Base-by-base conservation (phyloP, 2,329 filamentous ascomycete species). In the Colletotrichum noveboracense region DNA sequence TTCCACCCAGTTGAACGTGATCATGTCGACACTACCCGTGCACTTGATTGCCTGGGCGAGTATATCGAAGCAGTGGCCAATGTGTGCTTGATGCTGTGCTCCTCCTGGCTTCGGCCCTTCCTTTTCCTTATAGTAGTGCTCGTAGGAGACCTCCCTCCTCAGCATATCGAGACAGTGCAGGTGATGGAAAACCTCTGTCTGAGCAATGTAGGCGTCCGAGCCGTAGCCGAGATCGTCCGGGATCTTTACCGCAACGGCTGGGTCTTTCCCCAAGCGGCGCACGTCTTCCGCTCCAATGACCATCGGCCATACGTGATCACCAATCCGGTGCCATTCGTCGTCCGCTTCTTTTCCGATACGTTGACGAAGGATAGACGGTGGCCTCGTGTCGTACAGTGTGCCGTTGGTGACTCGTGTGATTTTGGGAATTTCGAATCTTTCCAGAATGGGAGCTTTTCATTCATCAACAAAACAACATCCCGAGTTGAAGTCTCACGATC, bases 91-190 rank as follows among this genome's bases (percentile, higher is more conserved):
- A 52, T 72, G 70, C n/a, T 68, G 70, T 2, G 55, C 55, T 6
- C 70, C 64, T 62, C 70, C 70, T 16, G 70, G 70, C 36, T 43
- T 60, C 13, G 70, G 64, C 7, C 64, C 70, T 32, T 72, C 64
- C 8, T 68, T 55, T 26, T 36, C 26, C 36, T 72, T 30, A 13
- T 62, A 72, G 16, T 68, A 77, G 38, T 77, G 71, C 52, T 56
- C 55, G 12, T 70, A 70, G n/a, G 66, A 73, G 3, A 69, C 24
- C 24, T 76, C 62, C 10, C 64, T 36, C 9, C 84, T 80, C 3
- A 86, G 78, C 3, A 82, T 76, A 66, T 85, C 83, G 66, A 85
- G 80, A 76, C 84, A 85, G 71, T 86, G 84, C 2, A 85, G 78
- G 61, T 85, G 81, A 68, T 86, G 84, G 71, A 85, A 85, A 5